Evolutionary conservation across 306 rosid genomes (phyloP).

Genomic region (Oemleria cerasiformis): DNA sequence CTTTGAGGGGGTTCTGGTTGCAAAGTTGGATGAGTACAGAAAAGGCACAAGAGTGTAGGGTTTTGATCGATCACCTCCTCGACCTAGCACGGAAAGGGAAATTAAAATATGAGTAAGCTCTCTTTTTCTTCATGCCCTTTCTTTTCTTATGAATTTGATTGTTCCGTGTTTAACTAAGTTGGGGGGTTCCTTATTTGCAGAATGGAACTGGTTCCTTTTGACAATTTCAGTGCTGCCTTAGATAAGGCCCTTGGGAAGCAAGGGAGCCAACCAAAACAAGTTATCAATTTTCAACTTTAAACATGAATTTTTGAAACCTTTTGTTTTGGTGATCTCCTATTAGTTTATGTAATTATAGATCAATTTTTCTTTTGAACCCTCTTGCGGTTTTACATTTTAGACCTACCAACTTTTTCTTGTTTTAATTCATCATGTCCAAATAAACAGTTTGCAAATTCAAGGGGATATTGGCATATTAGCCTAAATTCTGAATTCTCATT

Average conservation of each 20-base stretch:
- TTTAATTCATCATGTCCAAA: no score
- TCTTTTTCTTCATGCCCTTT: background rate
- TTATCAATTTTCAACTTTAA: slow-evolving; percentile 53
- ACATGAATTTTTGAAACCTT: background rate
- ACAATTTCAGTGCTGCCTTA: slow-evolving; percentile 60
- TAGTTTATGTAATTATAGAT: background rate
- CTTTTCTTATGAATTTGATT: background rate
- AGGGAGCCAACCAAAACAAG: slow-evolving; percentile 96
- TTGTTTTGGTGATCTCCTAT: background rate
- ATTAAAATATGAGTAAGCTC: slow-evolving; percentile 70
- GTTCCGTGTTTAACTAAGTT: background rate
- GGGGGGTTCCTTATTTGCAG: slow-evolving; percentile 36
- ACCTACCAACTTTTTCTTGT: background rate
- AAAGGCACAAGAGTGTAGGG: slow-evolving; percentile 62
- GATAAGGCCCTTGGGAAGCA: slow-evolving; percentile 81
- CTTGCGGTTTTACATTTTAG: no score
- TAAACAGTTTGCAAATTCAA: no score
- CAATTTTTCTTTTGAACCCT: no score
- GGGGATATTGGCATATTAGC: no score
- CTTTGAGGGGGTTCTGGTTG: slow-evolving; percentile 92
- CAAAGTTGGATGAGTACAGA: slow-evolving; percentile 75
- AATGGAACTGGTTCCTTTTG: slow-evolving; percentile 78
- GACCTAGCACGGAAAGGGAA: slow-evolving; percentile 65
- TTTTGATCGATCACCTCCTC: slow-evolving; percentile 75
- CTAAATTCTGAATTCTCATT: background rate